Evolutionary conservation across 129 eudicot genomes (phyloP).

Genomic region (Dittrichia graveolens): DNA sequence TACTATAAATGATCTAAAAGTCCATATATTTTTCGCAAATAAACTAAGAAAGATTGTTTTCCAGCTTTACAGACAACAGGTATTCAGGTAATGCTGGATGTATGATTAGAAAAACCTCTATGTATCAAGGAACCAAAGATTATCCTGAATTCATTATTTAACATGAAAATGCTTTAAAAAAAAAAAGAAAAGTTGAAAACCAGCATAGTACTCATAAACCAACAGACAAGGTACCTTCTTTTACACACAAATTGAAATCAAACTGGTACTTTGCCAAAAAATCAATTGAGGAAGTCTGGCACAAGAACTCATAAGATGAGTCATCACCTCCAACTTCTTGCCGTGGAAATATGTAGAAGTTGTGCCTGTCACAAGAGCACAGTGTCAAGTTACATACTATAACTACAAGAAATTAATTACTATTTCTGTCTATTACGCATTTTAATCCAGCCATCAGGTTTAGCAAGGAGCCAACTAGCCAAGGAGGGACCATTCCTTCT

Average conservation of each 20-base stretch:
- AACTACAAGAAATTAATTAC: not conserved
- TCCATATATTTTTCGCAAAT: not conserved
- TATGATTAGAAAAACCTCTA: constrained; percentile 3
- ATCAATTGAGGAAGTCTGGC: constrained; percentile 89
- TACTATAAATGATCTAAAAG: not conserved
- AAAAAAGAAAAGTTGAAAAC: not conserved
- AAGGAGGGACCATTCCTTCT: too few relatives aligned
- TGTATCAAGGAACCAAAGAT: not conserved
- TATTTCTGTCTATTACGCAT: too few relatives aligned
- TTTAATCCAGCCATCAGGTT: too few relatives aligned
- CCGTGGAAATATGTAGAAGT: constrained; percentile 88
- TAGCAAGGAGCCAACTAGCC: too few relatives aligned
- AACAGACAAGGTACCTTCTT: constrained; percentile 56
- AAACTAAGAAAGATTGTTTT: not conserved
- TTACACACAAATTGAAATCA: constrained; percentile 81
- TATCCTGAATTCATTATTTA: not conserved
- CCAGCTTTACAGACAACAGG: not conserved
- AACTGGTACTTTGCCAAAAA: constrained; percentile 91
- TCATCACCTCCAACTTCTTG: constrained; percentile 61
- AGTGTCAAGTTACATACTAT: not conserved
- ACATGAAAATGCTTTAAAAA: too few relatives aligned
- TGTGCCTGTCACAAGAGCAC: constrained; percentile 55
- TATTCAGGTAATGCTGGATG: not conserved
- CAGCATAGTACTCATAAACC: not conserved
- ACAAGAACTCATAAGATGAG: constrained; percentile 64